Conservation (phyloP, 768 basidiomycete species). For the Agrocybe pediades region DNA sequence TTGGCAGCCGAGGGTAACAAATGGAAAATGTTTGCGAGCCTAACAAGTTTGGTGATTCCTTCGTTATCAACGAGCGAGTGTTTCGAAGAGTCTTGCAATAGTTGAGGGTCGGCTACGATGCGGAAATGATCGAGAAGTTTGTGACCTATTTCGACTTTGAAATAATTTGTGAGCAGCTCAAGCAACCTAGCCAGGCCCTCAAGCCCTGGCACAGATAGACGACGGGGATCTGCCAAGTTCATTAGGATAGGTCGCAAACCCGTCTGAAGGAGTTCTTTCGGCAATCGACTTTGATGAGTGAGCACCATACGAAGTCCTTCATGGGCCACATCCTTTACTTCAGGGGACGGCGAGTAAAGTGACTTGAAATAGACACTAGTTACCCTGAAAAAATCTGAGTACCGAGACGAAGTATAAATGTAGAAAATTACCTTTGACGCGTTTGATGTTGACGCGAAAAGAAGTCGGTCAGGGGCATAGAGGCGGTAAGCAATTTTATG, state of each 20-base stretch:
- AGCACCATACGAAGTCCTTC: slow-evolving; percentile 90
- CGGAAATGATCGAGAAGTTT: slow-evolving; percentile 97
- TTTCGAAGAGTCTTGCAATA: slow-evolving; percentile 77
- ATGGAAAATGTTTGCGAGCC: slow-evolving; percentile 97
- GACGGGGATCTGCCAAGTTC: slow-evolving; percentile 96
- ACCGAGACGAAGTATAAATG: not conserved
- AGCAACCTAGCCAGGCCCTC: slow-evolving; percentile 94
- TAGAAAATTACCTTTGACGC: slow-evolving; percentile 69
- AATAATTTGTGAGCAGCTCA: slow-evolving; percentile 95
- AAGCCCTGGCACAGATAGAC: slow-evolving; percentile 86
- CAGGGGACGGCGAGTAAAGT: slow-evolving; percentile 86
- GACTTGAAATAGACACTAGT: slow-evolving; percentile 98
- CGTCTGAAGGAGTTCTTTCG: slow-evolving; percentile 93
- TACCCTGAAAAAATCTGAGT: slow-evolving; percentile 54
- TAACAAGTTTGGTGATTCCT: slow-evolving; percentile 89
- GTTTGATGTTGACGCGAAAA: slow-evolving; percentile 83
- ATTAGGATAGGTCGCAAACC: slow-evolving; percentile 95
- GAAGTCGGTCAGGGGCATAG: slow-evolving; percentile 94
- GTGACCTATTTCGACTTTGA: slow-evolving; percentile 98
- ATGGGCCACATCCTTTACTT: slow-evolving; percentile 95
- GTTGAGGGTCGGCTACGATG: slow-evolving; percentile 86
- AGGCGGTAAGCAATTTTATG: slow-evolving; percentile 89
- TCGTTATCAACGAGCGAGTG: slow-evolving; percentile 86
- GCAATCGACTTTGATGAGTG: slow-evolving; percentile 86
- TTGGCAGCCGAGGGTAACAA: slow-evolving; percentile 92